Percentiles rank a stretch among this genome's conserved stretches.
These are phyloP conservation scores for Cryphonectria carpinicola DNA, from an alignment of 2,329 filamentous ascomycete species.

Conservation along the genomic window DNA sequence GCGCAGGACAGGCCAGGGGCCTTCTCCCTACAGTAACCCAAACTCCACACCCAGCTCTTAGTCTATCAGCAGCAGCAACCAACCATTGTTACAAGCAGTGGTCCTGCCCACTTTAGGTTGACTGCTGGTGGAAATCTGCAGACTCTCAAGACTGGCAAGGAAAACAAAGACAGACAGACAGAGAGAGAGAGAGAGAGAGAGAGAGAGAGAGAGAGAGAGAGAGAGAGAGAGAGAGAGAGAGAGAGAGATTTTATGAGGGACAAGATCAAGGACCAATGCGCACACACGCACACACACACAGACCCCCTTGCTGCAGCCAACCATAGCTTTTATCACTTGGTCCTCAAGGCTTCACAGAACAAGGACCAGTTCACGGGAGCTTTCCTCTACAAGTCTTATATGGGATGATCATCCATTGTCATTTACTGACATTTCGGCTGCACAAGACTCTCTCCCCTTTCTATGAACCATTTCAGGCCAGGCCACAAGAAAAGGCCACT, in stretches of 20 bases:
- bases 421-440: slow-evolving; percentile 9
- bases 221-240: too few species aligned
- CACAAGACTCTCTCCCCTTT: background rate
- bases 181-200: too few species aligned
- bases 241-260: background rate
- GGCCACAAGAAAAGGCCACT: slow-evolving; percentile 1
- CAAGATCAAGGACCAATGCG: background rate
- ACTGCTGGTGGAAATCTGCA: too few species aligned
- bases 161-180: too few species aligned
- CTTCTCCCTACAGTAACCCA: too few species aligned
- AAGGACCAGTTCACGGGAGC: background rate
- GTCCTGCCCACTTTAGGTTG: too few species aligned
- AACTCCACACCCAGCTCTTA: too few species aligned
- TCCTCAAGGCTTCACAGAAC: background rate
- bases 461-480: background rate
- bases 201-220: too few species aligned
- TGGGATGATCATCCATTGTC: background rate
- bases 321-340: slow-evolving; percentile 24
- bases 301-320: slow-evolving; percentile 14
- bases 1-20: too few species aligned
- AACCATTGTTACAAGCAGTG: too few species aligned
- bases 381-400: background rate
- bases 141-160: too few species aligned
- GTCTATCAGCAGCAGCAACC: too few species aligned
- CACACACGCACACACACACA: background rate